These are phyloP conservation scores for Coffea humblotiana DNA, from an alignment of 305 asterid species.

Conservation along the genomic window DNA sequence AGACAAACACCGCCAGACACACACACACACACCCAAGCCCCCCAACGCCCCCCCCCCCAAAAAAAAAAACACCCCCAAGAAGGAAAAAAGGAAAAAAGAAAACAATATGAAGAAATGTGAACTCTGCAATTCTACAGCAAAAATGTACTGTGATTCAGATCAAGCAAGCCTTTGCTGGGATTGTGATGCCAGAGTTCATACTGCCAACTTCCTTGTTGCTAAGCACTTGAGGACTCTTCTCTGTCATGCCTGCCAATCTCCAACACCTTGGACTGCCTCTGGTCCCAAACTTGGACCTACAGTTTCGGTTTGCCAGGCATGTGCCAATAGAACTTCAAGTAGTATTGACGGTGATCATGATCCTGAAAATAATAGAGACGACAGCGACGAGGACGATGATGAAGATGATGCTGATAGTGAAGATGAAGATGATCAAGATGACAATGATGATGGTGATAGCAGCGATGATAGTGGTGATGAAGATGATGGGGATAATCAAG, in stretches of 20 bases:
- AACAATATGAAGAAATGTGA: conserved; percentile 65
- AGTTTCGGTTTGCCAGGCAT: conserved; percentile 50
- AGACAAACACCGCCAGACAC: not conserved
- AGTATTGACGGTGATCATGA: conserved; percentile 8
- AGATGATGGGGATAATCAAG: conserved; percentile 52
- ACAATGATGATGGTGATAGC: conserved; percentile 8
- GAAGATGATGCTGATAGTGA: conserved; percentile 2
- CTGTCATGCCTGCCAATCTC: conserved; percentile 63
- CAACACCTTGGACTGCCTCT: conserved; percentile 72
- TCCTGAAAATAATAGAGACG: conserved; percentile 6
- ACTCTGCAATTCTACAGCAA: conserved; percentile 59
- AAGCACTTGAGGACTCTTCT: conserved; percentile 61
- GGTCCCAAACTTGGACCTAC: conserved; percentile 60
- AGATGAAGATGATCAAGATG: not conserved
- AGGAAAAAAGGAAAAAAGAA: not conserved
- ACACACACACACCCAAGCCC: too few species aligned
- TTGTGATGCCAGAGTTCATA: conserved; percentile 72
- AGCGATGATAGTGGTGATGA: conserved; percentile 13
- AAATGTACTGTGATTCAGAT: conserved; percentile 66
- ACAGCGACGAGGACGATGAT: not conserved
- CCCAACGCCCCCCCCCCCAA: too few species aligned
- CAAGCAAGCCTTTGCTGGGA: conserved; percentile 73
- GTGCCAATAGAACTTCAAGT: conserved; percentile 18
- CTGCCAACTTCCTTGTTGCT: conserved; percentile 65
- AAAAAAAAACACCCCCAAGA: too few species aligned